Percentiles rank a stretch among this genome's conserved stretches.
phyloP scores from a whole-genome alignment of 768 basidiomycete species.

The Russula sp. region DNA sequence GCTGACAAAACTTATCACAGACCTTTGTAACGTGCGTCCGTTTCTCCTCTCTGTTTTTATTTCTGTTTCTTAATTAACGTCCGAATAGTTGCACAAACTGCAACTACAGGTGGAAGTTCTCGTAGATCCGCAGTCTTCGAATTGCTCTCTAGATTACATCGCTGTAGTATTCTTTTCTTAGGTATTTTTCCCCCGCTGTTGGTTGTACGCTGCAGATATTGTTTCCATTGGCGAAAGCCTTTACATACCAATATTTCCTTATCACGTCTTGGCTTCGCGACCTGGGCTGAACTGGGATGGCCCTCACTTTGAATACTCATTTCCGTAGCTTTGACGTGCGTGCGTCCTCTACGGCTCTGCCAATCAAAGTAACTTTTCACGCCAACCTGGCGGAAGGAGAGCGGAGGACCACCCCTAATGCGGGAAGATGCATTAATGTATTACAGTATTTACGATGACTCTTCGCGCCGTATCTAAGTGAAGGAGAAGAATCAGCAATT shows the following conservation, averaged over 20 bases:
- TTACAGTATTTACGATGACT: background rate
- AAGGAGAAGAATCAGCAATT: background rate
- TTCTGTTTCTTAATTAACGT: conserved; percentile 13
- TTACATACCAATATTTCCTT: conserved; percentile 21
- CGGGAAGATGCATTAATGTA: no score
- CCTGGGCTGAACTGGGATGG: background rate
- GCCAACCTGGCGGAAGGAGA: background rate
- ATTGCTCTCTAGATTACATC: conserved; percentile 21
- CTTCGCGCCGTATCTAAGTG: background rate
- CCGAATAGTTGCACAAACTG: conserved; percentile 59
- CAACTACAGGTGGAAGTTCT: conserved; percentile 68
- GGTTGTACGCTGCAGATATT: conserved; percentile 10
- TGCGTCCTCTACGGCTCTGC: background rate
- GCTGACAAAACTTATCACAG: conserved; percentile 38
- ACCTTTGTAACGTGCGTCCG: conserved; percentile 81
- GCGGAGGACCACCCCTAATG: no score
- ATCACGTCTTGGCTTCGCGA: background rate
- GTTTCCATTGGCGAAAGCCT: background rate
- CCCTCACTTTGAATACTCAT: background rate
- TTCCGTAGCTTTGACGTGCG: background rate
- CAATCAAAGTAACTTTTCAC: background rate
- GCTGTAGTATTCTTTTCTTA: conserved; percentile 9
- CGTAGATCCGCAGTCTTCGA: conserved; percentile 37
- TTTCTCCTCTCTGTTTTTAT: conserved; percentile 5
- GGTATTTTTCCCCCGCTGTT: background rate